phyloP scores from a whole-genome alignment of 306 rosid genomes.

The Trichosanthes cucumerina region DNA sequence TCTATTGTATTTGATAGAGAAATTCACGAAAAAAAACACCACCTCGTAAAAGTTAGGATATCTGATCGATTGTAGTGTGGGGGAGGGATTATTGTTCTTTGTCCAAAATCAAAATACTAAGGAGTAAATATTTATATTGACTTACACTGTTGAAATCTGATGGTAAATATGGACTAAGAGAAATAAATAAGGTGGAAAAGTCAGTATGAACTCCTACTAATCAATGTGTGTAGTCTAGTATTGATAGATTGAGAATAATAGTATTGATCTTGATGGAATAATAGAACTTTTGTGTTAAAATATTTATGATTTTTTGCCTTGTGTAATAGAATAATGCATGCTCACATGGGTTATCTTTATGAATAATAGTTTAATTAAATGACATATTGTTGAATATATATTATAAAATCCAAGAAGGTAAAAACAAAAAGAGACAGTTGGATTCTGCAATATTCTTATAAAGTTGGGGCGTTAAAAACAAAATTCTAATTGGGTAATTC shows the following conservation, averaged over 20 bases:
- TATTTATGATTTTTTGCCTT: too few species aligned
- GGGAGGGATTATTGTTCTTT: neutral
- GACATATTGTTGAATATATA: neutral
- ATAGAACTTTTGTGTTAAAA: neutral
- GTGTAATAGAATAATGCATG: neutral
- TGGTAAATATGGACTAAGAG: too few species aligned
- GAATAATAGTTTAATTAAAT: neutral
- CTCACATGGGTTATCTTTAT: neutral
- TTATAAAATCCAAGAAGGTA: neutral
- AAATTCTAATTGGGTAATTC: neutral
- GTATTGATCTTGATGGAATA: neutral
- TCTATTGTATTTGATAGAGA: neutral
- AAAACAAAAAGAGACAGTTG: neutral
- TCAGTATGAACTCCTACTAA: neutral
- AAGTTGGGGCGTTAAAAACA: neutral
- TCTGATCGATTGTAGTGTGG: neutral
- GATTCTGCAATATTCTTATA: neutral
- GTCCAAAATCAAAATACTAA: neutral
- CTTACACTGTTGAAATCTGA: neutral
- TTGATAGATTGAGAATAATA: too few species aligned
- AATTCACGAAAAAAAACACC: too few species aligned
- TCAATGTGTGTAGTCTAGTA: neutral
- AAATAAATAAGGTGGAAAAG: neutral
- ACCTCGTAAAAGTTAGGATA: too few species aligned
- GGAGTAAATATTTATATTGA: neutral